Evolutionary conservation across 306 rosid genomes (phyloP), one percentile per base, ranked within the genome.

Genomic region (Corylus avellana): DNA sequence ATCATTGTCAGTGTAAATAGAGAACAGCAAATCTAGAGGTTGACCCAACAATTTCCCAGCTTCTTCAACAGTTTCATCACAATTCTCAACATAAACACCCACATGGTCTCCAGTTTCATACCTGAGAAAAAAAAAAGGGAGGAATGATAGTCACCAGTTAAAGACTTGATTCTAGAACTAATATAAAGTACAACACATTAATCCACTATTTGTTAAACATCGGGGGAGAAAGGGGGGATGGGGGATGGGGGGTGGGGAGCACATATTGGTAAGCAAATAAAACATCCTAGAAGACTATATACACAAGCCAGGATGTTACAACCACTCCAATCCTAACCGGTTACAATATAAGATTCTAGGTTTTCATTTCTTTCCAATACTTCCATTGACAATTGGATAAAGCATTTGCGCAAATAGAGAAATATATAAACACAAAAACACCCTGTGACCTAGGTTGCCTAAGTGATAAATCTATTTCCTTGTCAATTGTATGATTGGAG

Each of bases 41-140:
- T 90, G 89, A 82, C 89, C 96, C 91, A 96, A 84, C 81, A 85
- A 82, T 82, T 79, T 84, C 55, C 92, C 90, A 78, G 96, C 98
- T 80, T 93, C 98, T 86, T 90, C 94, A 75, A 93, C 91, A 56
- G 87, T 89, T 86, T 93, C 98, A 79, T 79, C 85, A 75, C 84
- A 85, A 77, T 96, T 96, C 61, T 92, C 97, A 70, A 87, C 91
- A 86, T 89, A 93, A 70, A 96, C 98, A 78, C 99, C 99, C 77
- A 89, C 97, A 48, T 96, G 99, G 82, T 96, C 99, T 81, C 99
- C 99, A 72, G 97, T 96, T 84, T 96, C 99, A 50, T 96, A 96
- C 71, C 98, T 96, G 90, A 75, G 73, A 76, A 83, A 75, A 71
- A 76, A 83, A 81, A 61, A 78, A 46, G 59, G 79, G 76, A 84